Conservation (phyloP, 2,329 filamentous ascomycete genomes). For the Ophiocordyceps polyrhachis-furcata region DNA sequence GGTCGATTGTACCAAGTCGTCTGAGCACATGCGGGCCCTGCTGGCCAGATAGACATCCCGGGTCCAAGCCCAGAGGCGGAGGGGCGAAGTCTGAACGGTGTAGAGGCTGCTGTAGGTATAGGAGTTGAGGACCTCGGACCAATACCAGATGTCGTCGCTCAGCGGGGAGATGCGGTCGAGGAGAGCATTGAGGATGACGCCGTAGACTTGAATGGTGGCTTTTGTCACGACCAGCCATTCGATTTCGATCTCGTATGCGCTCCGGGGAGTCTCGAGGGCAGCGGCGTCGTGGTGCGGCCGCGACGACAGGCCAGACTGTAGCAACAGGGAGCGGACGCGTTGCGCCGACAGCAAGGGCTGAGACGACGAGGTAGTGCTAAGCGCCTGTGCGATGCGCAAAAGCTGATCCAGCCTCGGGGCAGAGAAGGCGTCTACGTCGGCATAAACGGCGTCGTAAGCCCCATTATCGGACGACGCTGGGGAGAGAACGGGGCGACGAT, state of each 20-base stretch:
- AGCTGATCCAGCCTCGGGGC: conserved; percentile 41
- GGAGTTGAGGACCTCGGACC: conserved; percentile 73
- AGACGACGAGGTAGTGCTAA: conserved; percentile 52
- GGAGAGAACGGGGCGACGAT: conserved; percentile 31
- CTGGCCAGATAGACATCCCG: conserved; percentile 51
- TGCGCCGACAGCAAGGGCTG: conserved; percentile 39
- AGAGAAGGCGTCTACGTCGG: conserved; percentile 23
- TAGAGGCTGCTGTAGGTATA: conserved; percentile 66
- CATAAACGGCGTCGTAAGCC: conserved; percentile 14
- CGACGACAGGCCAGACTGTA: conserved; percentile 38
- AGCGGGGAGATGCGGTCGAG: conserved; percentile 69
- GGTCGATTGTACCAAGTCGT: conserved; percentile 17
- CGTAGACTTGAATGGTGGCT: conserved; percentile 79
- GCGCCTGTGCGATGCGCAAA: conserved; percentile 46
- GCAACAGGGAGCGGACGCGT: conserved; percentile 42
- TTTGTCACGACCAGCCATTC: conserved; percentile 87
- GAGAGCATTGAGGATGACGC: conserved; percentile 56
- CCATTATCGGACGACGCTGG: conserved; percentile 24
- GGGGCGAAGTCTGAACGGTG: conserved; percentile 67
- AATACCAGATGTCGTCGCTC: conserved; percentile 83
- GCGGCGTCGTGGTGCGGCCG: conserved; percentile 16
- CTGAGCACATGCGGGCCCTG: conserved; percentile 20
- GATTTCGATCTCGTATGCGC: conserved; percentile 53
- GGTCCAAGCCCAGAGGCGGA: conserved; percentile 53
- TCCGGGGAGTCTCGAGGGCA: conserved; percentile 14